phyloP scores from a whole-genome alignment of 345 rosid species.

The Ceriops tagal region DNA sequence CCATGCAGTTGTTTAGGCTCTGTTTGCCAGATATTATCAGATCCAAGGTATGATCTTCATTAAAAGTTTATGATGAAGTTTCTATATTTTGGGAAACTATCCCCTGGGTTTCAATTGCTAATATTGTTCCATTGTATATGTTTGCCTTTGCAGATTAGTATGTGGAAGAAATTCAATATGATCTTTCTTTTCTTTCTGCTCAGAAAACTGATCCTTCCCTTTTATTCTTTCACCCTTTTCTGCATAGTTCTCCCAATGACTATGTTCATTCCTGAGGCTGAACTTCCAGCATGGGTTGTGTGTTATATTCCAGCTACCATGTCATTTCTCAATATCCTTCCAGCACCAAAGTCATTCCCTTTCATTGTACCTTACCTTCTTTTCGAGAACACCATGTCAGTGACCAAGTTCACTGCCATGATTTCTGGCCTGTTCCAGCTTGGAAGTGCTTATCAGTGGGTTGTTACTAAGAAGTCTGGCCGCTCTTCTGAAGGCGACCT shows the following conservation, averaged over 20 bases:
- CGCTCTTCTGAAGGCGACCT: conserved; percentile 93
- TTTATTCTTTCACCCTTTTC: conserved; percentile 92
- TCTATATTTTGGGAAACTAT: neutral
- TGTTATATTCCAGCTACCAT: conserved; percentile 93
- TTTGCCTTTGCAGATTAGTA: conserved; percentile 59
- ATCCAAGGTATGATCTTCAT: conserved; percentile 48
- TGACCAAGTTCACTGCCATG: conserved; percentile 95
- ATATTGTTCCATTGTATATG: conserved; percentile 1
- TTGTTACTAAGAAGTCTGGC: conserved; percentile 93
- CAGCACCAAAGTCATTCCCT: conserved; percentile 84
- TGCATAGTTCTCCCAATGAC: conserved; percentile 95
- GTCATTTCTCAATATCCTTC: conserved; percentile 94
- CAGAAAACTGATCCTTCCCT: conserved; percentile 80
- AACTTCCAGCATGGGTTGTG: conserved; percentile 94
- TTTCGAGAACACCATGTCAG: conserved; percentile 95
- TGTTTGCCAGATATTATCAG: conserved; percentile 72
- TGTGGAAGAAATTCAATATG: conserved; percentile 80
- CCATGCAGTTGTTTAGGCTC: conserved; percentile 93
- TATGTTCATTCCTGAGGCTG: conserved; percentile 89
- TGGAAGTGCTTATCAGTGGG: conserved; percentile 96
- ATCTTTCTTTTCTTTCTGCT: conserved; percentile 88
- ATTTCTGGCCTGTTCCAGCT: conserved; percentile 93
- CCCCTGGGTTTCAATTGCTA: neutral
- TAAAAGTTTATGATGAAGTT: neutral
- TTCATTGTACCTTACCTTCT: conserved; percentile 96